Conservation (phyloP, 2,329 filamentous ascomycete species). For the Blastomyces parvus region DNA sequence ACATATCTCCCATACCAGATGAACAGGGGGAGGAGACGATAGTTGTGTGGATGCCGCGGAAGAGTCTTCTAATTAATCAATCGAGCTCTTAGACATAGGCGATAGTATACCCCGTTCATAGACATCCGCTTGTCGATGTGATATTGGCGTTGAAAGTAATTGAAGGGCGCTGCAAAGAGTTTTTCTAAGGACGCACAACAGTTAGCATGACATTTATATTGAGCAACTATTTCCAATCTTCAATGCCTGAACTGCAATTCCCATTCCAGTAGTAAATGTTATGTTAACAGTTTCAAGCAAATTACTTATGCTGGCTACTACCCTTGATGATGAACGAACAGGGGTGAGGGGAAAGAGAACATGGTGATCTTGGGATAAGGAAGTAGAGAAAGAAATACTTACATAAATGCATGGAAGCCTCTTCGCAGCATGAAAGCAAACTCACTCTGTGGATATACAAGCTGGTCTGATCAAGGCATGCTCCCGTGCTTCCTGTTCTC, state of each 20-base stretch:
- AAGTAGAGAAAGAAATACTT: neutral
- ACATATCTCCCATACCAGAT: constrained; percentile 13
- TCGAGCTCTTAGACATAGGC: constrained; percentile 23
- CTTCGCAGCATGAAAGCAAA: neutral
- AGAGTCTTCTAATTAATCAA: constrained; percentile 22
- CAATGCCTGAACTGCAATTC: neutral
- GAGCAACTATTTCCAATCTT: neutral
- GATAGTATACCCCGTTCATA: neutral
- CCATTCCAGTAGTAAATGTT: neutral
- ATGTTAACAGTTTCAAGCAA: neutral
- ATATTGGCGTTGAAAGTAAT: neutral
- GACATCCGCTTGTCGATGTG: neutral
- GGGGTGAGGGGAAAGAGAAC: neutral
- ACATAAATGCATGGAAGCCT: neutral
- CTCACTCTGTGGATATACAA: neutral
- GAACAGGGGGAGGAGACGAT: constrained; percentile 22
- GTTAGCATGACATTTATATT: neutral
- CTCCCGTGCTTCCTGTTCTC: neutral
- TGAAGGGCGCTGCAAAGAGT: neutral
- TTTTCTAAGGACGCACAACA: neutral
- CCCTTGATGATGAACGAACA: neutral
- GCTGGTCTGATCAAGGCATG: neutral
- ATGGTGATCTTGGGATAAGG: neutral
- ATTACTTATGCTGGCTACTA: neutral
- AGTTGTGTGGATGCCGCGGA: constrained; percentile 24